Evolutionary conservation across 768 basidiomycete species (phyloP).

Genomic region (Phanerochaete sordida): DNA sequence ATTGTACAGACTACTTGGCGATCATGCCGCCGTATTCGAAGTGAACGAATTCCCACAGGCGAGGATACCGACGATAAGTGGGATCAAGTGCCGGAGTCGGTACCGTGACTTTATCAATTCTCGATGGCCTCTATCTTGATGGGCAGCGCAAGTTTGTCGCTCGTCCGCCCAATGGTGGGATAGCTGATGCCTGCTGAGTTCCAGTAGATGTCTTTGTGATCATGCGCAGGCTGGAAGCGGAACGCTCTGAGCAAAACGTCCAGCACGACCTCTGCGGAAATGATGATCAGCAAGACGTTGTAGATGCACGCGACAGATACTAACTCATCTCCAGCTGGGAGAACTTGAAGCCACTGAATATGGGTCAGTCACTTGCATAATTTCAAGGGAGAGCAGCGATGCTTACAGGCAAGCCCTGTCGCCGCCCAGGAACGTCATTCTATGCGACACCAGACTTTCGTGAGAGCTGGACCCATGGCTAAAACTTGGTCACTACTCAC

Average conservation of each 20-base stretch:
- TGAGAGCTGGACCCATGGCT: too few relatives aligned
- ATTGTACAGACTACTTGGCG: too few relatives aligned
- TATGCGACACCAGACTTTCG: too few relatives aligned
- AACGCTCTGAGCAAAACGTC: slow-evolving; percentile 10
- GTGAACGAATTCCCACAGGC: too few relatives aligned
- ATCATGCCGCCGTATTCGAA: too few relatives aligned
- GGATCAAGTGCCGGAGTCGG: too few relatives aligned
- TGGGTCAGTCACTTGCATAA: background rate
- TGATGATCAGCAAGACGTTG: background rate
- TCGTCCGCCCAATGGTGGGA: slow-evolving; percentile 4
- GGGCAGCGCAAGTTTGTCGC: slow-evolving; percentile 1
- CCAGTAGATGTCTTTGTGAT: slow-evolving; percentile 11
- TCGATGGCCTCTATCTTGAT: slow-evolving; percentile 7
- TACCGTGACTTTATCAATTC: too few relatives aligned
- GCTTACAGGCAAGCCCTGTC: slow-evolving; percentile 4
- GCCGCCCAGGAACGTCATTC: slow-evolving; percentile 7
- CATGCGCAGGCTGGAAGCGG: slow-evolving; percentile 3
- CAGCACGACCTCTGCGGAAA: slow-evolving; percentile 11
- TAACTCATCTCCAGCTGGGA: slow-evolving; percentile 24
- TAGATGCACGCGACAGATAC: background rate
- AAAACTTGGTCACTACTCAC: too few relatives aligned
- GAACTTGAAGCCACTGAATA: slow-evolving; percentile 20
- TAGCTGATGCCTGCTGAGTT: slow-evolving; percentile 12
- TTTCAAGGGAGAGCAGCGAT: background rate
- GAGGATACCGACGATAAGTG: too few relatives aligned